Percentiles rank a stretch among this genome's conserved stretches.
Evolutionary conservation across 768 basidiomycete species (phyloP).

Genomic region (Mrakia gelida): DNA sequence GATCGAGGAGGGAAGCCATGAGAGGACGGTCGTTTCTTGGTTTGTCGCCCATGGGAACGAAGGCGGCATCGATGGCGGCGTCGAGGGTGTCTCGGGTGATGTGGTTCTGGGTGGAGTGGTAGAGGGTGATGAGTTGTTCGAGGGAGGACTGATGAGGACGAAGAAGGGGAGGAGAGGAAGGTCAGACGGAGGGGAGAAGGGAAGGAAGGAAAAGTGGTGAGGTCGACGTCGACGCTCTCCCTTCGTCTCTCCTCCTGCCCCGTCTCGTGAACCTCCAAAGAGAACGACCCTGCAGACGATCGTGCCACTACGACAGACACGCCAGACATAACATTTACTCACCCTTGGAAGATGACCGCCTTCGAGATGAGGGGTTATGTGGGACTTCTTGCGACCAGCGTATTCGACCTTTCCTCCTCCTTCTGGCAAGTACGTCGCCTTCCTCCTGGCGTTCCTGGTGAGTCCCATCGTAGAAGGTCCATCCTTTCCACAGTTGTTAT

Average conservation of each 20-base stretch:
- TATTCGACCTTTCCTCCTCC: background rate
- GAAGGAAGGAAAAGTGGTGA: slow-evolving; percentile 15
- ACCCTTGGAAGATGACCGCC: slow-evolving; percentile 17
- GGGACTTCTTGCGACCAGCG: background rate
- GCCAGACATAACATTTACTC: background rate
- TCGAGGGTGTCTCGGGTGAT: slow-evolving; percentile 28
- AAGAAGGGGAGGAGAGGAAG: background rate
- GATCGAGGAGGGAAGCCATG: slow-evolving; percentile 30
- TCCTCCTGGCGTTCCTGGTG: background rate
- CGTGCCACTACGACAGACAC: too few species aligned
- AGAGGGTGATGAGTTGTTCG: slow-evolving; percentile 9
- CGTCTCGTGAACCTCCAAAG: background rate
- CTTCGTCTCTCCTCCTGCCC: background rate
- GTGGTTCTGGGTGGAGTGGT: slow-evolving; percentile 10
- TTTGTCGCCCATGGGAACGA: background rate
- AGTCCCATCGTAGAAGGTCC: slow-evolving; percentile 24
- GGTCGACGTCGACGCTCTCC: background rate
- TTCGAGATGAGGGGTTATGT: background rate
- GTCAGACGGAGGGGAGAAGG: background rate
- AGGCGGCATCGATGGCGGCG: slow-evolving; percentile 24
- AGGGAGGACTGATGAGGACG: background rate
- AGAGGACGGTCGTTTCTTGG: slow-evolving; percentile 20
- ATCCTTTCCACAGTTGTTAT: background rate
- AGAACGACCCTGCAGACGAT: too few species aligned
- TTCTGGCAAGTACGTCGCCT: background rate